Evolutionary conservation across 345 rosid genomes (phyloP).

Genomic region (Sisymbrium irio): DNA sequence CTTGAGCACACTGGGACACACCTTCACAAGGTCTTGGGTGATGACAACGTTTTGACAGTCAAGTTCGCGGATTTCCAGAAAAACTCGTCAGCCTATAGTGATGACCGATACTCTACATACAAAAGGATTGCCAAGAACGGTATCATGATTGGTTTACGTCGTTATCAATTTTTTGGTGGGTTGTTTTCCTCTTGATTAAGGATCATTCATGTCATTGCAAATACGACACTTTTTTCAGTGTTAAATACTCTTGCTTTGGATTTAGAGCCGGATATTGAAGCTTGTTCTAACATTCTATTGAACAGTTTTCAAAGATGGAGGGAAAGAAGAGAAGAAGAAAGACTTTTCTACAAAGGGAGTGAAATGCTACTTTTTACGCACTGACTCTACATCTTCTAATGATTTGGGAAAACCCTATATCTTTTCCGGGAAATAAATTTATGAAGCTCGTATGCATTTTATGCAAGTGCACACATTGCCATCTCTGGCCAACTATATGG

Average conservation of each 20-base stretch:
- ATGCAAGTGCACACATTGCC: conserved; percentile 65
- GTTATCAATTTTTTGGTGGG: conserved; percentile 75
- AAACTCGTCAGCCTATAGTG: neutral
- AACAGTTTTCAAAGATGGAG: conserved; percentile 86
- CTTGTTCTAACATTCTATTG: neutral
- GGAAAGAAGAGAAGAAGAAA: conserved; percentile 66
- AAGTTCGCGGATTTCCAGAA: conserved; percentile 44
- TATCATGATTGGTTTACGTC: conserved; percentile 57
- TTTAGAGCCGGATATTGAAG: neutral
- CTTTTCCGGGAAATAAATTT: conserved; percentile 48
- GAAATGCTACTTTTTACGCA: conserved; percentile 62
- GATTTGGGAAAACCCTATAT: conserved; percentile 36
- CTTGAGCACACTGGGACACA: conserved; percentile 43
- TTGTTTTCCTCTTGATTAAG: neutral
- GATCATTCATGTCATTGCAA: neutral
- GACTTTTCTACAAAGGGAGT: conserved; percentile 50
- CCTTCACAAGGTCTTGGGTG: conserved; percentile 69
- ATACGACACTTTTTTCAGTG: neutral
- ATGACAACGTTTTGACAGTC: conserved; percentile 71
- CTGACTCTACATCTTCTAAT: conserved; percentile 45
- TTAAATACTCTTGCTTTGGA: neutral
- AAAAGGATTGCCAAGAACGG: conserved; percentile 48
- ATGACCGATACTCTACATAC: conserved; percentile 23
- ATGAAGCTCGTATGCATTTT: conserved; percentile 67
- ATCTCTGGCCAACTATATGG: conserved; percentile 63